phyloP scores from a whole-genome alignment of 2,329 filamentous ascomycete genomes.

The Verticillium alfalfae region DNA sequence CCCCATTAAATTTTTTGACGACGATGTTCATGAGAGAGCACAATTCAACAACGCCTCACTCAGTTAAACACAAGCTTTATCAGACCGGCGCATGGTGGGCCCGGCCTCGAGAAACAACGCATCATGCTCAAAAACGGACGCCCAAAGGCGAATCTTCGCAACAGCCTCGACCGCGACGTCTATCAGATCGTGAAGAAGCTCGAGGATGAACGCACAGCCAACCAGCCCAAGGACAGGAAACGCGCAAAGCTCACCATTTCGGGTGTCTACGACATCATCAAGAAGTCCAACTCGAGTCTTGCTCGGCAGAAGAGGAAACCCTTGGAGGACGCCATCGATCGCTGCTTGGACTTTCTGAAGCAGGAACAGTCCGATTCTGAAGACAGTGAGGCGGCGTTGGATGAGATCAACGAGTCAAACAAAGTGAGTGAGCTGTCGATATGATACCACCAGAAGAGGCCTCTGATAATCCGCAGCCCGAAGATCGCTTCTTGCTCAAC shows the following conservation, averaged over 20 bases:
- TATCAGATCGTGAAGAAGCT: slow-evolving; percentile 77
- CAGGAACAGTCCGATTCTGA: slow-evolving; percentile 54
- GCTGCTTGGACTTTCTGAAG: slow-evolving; percentile 69
- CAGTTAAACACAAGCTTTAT: background rate
- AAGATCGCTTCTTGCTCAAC: slow-evolving; percentile 34
- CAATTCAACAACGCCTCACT: background rate
- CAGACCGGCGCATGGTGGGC: background rate
- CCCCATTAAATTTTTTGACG: slow-evolving; percentile 1
- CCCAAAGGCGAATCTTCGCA: slow-evolving; percentile 33
- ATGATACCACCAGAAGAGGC: slow-evolving; percentile 4
- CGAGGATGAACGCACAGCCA: slow-evolving; percentile 57
- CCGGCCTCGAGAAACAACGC: background rate
- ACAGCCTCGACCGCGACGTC: slow-evolving; percentile 63
- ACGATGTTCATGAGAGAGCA: background rate
- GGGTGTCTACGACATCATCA: slow-evolving; percentile 57
- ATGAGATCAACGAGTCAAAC: slow-evolving; percentile 18
- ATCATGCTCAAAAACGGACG: background rate
- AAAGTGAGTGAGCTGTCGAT: slow-evolving; percentile 10
- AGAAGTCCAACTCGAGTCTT: slow-evolving; percentile 79
- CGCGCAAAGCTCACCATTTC: slow-evolving; percentile 54
- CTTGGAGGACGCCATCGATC: slow-evolving; percentile 79
- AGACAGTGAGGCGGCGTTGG: slow-evolving; percentile 45
- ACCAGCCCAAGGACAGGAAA: slow-evolving; percentile 20
- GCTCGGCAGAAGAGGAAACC: slow-evolving; percentile 76
- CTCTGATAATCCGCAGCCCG: slow-evolving; percentile 16